phyloP scores from a whole-genome alignment of 2,329 filamentous ascomycete genomes.

The Hirsutella minnesotensis region DNA sequence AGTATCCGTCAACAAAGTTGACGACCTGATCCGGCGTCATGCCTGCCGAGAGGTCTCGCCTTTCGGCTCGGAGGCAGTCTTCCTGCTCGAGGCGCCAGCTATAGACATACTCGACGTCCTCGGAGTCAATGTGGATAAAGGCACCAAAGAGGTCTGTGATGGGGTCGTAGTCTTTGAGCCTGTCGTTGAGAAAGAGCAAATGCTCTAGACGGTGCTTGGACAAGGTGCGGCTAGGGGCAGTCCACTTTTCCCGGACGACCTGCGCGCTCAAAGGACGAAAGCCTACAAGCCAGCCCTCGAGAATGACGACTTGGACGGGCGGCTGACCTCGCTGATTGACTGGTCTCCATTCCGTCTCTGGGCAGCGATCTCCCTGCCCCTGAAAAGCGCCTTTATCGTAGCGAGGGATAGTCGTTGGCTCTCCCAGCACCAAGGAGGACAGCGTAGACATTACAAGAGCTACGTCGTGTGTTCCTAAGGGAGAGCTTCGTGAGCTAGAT shows the following conservation, averaged over 20 bases:
- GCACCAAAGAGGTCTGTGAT: slow-evolving; percentile 39
- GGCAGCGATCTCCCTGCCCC: slow-evolving; percentile 65
- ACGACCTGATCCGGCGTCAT: slow-evolving; percentile 76
- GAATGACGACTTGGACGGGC: slow-evolving; percentile 54
- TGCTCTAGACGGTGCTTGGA: slow-evolving; percentile 35
- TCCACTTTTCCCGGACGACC: slow-evolving; percentile 40
- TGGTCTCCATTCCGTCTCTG: slow-evolving; percentile 46
- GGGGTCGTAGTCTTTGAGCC: slow-evolving; percentile 32
- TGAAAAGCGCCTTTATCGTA: slow-evolving; percentile 76
- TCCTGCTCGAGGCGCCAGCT: slow-evolving; percentile 78
- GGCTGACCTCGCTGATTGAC: slow-evolving; percentile 39
- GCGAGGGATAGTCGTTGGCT: slow-evolving; percentile 48
- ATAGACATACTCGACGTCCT: slow-evolving; percentile 66
- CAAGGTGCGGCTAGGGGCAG: slow-evolving; percentile 36
- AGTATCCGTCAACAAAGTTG: slow-evolving; percentile 59
- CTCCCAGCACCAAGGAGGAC: slow-evolving; percentile 36
- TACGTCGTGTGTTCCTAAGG: slow-evolving; percentile 58
- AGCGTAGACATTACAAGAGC: slow-evolving; percentile 53
- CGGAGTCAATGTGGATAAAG: slow-evolving; percentile 54
- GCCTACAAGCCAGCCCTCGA: slow-evolving; percentile 88
- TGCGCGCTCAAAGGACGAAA: slow-evolving; percentile 52
- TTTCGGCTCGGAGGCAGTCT: slow-evolving; percentile 49
- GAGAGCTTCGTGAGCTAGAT: not conserved
- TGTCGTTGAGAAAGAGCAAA: slow-evolving; percentile 37
- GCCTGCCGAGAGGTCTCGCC: slow-evolving; percentile 45